Evolutionary conservation across 2,329 filamentous ascomycete species (phyloP), one percentile per base, ranked within the genome.

Genomic region (Fusarium sp.): DNA sequence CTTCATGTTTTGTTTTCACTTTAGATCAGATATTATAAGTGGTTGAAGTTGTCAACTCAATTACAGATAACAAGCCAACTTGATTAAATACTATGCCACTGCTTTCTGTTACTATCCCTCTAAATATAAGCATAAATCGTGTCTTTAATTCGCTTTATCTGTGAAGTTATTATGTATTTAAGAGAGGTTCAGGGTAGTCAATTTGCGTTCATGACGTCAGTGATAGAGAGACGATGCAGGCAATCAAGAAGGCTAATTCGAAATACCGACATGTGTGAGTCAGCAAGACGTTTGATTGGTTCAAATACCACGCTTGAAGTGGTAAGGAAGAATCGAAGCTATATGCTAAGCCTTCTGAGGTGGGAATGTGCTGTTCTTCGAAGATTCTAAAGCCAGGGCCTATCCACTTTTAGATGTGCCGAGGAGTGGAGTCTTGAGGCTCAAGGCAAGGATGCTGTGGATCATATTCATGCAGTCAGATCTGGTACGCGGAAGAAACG

Each of bases 311-410:
- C 0, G 5, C 8, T 4, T 6, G 4, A 17, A 52, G 33, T 14
- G 9, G 18, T 20, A 22, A 22, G 14, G 15, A 27, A 13, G n/a
- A 1, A 15, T 5, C 12, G 29, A 44, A 1, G 22, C 22, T 27
- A 7, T 12, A 27, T n/a, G 44, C 1, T 29, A 42, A 44, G 50
- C 17, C 33, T 25, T 46, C n/a, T 20, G 13, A 46, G 22, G 45
- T 52, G 63, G 63, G 63, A 50, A 50, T 27, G n/a, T 45, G 62
- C 52, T 39, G 5, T 50, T 66, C 39, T 66, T 66, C 52, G 62
- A 66, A 66, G 63, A 66, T 66, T 60, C 38, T 52, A 35, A 66
- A 35, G 38, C 44, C 33, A 50, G 33, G 22, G 20, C 18, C 31
- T 25, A 13, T 27, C 62, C 62, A 52, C 35, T 31, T 31, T 45